Conservation (phyloP, 73 alveolate species). For the Paramecium primaurelia region DNA sequence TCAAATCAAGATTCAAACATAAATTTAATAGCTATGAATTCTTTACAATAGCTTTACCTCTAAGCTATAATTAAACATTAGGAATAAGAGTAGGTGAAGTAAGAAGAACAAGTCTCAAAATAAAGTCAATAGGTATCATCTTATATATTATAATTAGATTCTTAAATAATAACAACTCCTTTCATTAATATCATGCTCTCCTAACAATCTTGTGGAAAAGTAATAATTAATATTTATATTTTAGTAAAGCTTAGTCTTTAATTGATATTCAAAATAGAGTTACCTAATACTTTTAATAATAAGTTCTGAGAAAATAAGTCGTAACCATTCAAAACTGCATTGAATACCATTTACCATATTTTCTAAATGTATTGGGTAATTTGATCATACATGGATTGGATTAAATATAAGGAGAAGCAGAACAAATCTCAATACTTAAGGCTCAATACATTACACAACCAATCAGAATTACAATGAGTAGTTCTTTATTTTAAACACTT, state of each 20-base stretch:
- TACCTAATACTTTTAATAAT: neutral
- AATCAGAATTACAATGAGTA: neutral
- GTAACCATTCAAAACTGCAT: neutral
- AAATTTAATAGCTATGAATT: slow-evolving; percentile 1
- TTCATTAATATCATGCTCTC: neutral
- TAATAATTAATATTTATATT: neutral
- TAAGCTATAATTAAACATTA: slow-evolving; percentile 1
- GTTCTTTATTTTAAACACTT: neutral
- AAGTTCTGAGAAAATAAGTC: neutral
- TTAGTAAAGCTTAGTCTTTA: neutral
- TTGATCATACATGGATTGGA: slow-evolving; percentile 3
- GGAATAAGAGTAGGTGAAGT: slow-evolving; percentile 19
- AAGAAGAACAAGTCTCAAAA: neutral
- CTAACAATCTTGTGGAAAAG: neutral
- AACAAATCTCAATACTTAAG: neutral
- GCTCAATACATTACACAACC: neutral
- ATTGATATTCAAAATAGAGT: slow-evolving; percentile 10
- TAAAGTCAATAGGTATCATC: neutral
- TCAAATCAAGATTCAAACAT: neutral
- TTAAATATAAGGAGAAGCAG: neutral
- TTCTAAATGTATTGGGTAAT: neutral
- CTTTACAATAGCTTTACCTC: slow-evolving; percentile 9
- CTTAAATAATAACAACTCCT: neutral
- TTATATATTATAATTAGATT: neutral
- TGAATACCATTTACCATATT: slow-evolving; percentile 13